Evolutionary conservation across 208 protist genomes (phyloP).

Genomic region (Trypanosoma vivax): DNA sequence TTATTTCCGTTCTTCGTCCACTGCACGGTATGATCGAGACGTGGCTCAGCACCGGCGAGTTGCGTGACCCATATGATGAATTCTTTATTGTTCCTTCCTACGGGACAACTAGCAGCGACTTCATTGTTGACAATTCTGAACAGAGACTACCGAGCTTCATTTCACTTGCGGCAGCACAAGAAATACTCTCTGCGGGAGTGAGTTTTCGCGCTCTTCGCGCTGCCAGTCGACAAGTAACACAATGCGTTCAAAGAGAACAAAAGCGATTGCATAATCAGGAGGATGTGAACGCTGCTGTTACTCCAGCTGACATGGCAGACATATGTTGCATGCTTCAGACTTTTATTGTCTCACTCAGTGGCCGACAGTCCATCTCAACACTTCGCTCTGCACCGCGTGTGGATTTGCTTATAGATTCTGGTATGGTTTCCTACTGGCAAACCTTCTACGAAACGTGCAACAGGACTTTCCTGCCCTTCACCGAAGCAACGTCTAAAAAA

Average conservation of each 20-base stretch:
- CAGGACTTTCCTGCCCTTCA: slow-evolving; percentile 34
- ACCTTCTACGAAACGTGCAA: slow-evolving; percentile 55
- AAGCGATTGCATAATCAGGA: slow-evolving; percentile 4
- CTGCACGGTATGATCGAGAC: slow-evolving; percentile 49
- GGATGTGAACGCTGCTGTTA: slow-evolving; percentile 19
- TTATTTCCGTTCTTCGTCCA: slow-evolving; percentile 40
- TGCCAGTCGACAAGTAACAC: slow-evolving; percentile 44
- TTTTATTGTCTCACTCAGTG: slow-evolving; percentile 24
- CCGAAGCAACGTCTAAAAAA: too few relatives aligned
- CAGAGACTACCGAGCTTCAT: slow-evolving; percentile 73
- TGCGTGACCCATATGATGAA: slow-evolving; percentile 69
- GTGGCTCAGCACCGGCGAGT: slow-evolving; percentile 57
- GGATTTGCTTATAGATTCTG: slow-evolving; percentile 29
- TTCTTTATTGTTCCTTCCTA: slow-evolving; percentile 81
- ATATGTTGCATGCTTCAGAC: slow-evolving; percentile 22
- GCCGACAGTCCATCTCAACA: neutral
- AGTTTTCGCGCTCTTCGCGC: slow-evolving; percentile 62
- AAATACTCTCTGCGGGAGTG: slow-evolving; percentile 58
- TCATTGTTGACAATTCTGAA: slow-evolving; percentile 44
- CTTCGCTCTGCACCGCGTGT: slow-evolving; percentile 30
- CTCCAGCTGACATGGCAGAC: slow-evolving; percentile 8
- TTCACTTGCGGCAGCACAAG: slow-evolving; percentile 32
- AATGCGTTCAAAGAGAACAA: slow-evolving; percentile 24
- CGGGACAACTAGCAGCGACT: slow-evolving; percentile 49
- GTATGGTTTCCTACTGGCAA: slow-evolving; percentile 41